These are phyloP conservation scores for Sclerotinia subarctica DNA, from an alignment of 2,329 filamentous ascomycete species.

Conservation along the genomic window DNA sequence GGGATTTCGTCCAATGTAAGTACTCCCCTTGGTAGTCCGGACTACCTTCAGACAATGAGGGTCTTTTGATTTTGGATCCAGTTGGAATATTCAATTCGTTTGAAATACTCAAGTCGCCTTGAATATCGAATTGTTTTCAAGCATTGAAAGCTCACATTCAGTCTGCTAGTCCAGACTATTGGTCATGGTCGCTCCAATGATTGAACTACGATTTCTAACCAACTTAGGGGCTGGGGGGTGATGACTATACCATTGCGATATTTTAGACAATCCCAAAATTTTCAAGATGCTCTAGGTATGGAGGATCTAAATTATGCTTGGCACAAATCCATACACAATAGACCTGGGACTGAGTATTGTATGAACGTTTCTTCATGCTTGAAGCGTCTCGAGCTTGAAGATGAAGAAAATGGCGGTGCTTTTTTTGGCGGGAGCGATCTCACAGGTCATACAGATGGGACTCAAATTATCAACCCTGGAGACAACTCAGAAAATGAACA, in stretches of 20 bases:
- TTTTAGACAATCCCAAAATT: conserved; percentile 25
- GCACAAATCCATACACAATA: neutral
- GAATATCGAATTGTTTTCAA: neutral
- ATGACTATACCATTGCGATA: conserved; percentile 28
- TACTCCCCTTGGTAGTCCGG: neutral
- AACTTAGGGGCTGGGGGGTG: conserved; percentile 34
- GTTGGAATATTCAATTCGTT: neutral
- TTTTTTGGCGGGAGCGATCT: too few species aligned
- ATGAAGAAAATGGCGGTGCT: neutral
- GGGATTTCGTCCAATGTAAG: conserved; percentile 11
- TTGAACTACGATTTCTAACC: neutral
- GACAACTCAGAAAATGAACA: neutral
- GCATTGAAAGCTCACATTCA: neutral
- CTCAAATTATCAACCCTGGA: neutral
- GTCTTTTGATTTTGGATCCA: neutral
- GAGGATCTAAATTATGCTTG: neutral
- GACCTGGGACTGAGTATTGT: neutral
- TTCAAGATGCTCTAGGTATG: conserved; percentile 23
- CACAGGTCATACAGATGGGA: neutral
- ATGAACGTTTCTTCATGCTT: conserved; percentile 1
- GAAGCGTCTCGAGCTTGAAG: neutral
- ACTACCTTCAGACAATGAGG: neutral
- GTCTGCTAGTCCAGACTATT: neutral
- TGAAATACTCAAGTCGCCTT: neutral
- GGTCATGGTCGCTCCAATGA: neutral